Conservation (phyloP, 768 basidiomycete species). For the Suillus clintonianus region DNA sequence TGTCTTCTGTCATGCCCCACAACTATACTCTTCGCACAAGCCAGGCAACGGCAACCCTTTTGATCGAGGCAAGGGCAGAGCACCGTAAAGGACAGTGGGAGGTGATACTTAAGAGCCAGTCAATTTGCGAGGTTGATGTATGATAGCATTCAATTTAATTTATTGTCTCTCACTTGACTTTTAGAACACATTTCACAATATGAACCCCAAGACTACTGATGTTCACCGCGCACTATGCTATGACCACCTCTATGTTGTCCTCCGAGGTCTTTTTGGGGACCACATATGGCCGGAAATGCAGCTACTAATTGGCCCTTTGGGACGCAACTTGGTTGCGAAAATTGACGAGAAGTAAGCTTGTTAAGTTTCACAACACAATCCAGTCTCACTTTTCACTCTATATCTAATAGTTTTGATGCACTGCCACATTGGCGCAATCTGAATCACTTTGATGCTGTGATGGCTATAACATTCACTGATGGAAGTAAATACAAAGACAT, state of each 20-base stretch:
- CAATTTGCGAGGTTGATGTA: constrained; percentile 17
- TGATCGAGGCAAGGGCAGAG: constrained; percentile 15
- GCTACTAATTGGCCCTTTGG: constrained; percentile 14
- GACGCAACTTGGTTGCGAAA: constrained; percentile 2
- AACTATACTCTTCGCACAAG: constrained; percentile 21
- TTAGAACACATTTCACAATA: constrained; percentile 36
- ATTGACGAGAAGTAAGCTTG: constrained; percentile 23
- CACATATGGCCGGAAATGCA: constrained; percentile 33
- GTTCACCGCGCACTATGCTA: constrained; percentile 33
- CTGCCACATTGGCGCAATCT: constrained; percentile 6
- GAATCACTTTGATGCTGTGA: constrained; percentile 14
- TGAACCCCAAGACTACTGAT: constrained; percentile 34
- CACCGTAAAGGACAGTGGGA: constrained; percentile 15
- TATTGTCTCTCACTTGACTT: not conserved
- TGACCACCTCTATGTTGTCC: constrained; percentile 41
- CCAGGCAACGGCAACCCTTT: constrained; percentile 9
- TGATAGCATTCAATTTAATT: not conserved
- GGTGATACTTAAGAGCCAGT: constrained; percentile 8
- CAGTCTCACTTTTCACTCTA: not conserved
- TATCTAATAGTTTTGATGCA: not conserved
- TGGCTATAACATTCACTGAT: constrained; percentile 33
- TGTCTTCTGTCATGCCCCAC: constrained; percentile 11
- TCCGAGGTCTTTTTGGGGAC: constrained; percentile 35
- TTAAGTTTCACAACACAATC: not conserved
- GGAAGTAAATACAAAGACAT: constrained; percentile 39